Percentiles rank a stretch among this genome's conserved stretches.
Evolutionary conservation across 2,329 filamentous ascomycete genomes (phyloP).

Genomic region (Blastomyces emzantsi): DNA sequence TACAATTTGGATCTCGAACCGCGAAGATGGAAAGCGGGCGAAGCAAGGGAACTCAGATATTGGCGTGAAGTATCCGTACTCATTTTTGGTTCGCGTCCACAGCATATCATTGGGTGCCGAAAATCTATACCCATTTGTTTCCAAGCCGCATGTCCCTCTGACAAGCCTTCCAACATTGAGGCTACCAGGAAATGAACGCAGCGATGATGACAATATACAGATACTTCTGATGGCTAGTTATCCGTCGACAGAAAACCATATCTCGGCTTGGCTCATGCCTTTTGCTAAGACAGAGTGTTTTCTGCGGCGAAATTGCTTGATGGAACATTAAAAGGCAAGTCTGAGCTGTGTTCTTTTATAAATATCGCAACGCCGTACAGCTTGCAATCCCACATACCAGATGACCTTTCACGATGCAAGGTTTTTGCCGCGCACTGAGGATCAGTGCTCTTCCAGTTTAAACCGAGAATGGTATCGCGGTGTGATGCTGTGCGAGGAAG

Average conservation of each 20-base stretch:
- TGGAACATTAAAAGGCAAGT: slow-evolving; percentile 27
- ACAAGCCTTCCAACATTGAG: not conserved
- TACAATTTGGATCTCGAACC: slow-evolving; percentile 73
- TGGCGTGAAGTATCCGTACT: slow-evolving; percentile 22
- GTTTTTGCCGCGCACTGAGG: not conserved
- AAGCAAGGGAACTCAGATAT: slow-evolving; percentile 57
- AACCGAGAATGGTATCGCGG: not conserved
- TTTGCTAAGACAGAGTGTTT: not conserved
- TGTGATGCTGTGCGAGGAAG: not conserved
- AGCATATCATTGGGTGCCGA: not conserved
- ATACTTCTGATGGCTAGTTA: slow-evolving; percentile 33
- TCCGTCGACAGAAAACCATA: slow-evolving; percentile 5
- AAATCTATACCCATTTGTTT: not conserved
- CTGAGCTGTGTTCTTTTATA: slow-evolving; percentile 23
- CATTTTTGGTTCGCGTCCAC: not conserved
- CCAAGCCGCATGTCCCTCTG: not conserved
- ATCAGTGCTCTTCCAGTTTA: not conserved
- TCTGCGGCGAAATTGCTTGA: slow-evolving; percentile 5
- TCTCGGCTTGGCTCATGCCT: not conserved
- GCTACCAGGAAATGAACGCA: slow-evolving; percentile 14
- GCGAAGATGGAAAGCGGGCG: slow-evolving; percentile 66
- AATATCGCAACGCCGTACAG: too few species aligned
- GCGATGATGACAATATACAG: slow-evolving; percentile 37
- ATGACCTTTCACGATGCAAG: not conserved
- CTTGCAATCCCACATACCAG: not conserved